Percentiles rank a stretch among this genome's conserved stretches.
These are phyloP conservation scores for Platanthera guangdongensis DNA, from an alignment of 106 monocot genomes.

Conservation along the genomic window DNA sequence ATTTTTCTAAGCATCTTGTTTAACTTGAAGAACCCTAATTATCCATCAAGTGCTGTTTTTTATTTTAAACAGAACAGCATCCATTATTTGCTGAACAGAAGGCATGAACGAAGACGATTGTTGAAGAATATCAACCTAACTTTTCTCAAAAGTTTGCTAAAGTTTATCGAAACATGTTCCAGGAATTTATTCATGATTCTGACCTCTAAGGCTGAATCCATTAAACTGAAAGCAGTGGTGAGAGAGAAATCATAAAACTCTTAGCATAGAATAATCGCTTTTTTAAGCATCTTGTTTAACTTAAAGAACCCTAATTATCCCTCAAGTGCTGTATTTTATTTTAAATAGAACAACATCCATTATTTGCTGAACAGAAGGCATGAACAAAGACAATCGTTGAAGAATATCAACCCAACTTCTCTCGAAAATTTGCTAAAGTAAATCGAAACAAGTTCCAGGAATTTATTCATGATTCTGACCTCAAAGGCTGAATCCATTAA, in stretches of 20 bases:
- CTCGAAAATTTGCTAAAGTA: background rate
- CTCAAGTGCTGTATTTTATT: no score
- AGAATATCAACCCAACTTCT: background rate
- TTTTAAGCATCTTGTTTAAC: no score
- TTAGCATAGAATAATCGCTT: background rate
- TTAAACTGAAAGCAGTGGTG: background rate
- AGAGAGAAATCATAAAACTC: constrained; percentile 14
- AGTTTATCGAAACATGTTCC: background rate
- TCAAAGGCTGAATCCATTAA: background rate
- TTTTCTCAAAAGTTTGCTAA: background rate
- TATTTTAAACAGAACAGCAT: no score
- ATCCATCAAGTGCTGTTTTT: no score
- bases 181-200: background rate
- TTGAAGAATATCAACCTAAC: background rate
- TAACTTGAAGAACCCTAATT: no score
- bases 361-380: background rate
- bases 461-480: background rate
- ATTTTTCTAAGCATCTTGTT: no score
- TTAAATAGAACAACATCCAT: no score
- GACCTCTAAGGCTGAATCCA: background rate
- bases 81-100: background rate
- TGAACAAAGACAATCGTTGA: background rate
- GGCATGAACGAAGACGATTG: background rate
- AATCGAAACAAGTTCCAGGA: background rate
- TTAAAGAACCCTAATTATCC: no score